These are phyloP conservation scores for Sporothrix luriei DNA, from an alignment of 2,329 filamentous ascomycete genomes.

Conservation along the genomic window DNA sequence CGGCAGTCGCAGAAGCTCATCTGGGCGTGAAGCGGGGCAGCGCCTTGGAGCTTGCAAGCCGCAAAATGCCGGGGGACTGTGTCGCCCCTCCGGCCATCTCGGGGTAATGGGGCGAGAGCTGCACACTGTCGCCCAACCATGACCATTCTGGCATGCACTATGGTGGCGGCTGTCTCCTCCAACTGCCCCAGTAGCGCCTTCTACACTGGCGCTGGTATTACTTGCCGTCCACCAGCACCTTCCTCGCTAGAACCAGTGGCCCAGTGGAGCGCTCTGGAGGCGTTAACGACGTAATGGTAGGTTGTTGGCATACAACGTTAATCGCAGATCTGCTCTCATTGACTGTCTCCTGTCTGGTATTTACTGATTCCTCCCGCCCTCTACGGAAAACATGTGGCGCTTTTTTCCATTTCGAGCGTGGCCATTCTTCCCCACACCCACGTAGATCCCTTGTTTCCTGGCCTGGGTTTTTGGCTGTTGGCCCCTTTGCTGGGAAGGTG, in stretches of 20 bases:
- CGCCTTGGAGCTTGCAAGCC: constrained; percentile 25
- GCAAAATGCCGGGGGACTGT: constrained; percentile 28
- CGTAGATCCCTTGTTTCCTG: constrained; percentile 26
- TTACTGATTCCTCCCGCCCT: constrained; percentile 19
- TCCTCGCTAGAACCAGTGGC: background rate
- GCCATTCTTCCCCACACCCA: constrained; percentile 27
- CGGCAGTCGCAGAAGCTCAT: constrained; percentile 18
- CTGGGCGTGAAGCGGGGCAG: constrained; percentile 19
- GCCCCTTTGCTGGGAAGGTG: background rate
- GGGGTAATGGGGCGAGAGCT: constrained; percentile 30
- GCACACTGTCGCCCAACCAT: background rate
- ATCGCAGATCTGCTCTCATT: background rate
- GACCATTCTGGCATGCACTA: background rate
- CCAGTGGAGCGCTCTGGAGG: background rate
- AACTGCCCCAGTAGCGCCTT: constrained; percentile 23
- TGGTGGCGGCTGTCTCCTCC: constrained; percentile 1
- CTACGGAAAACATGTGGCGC: background rate
- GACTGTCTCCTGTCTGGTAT: too few species aligned
- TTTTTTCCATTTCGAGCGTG: constrained; percentile 22
- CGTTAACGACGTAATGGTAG: constrained; percentile 15
- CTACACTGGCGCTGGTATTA: background rate
- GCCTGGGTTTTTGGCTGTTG: background rate
- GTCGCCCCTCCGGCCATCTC: constrained; percentile 27
- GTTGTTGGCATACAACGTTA: too few species aligned
- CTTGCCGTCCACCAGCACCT: constrained; percentile 1